Percentiles rank a stretch among this genome's conserved stretches.
Conservation (phyloP, 2,329 filamentous ascomycete species). For the Sporothrix brasiliensis region DNA sequence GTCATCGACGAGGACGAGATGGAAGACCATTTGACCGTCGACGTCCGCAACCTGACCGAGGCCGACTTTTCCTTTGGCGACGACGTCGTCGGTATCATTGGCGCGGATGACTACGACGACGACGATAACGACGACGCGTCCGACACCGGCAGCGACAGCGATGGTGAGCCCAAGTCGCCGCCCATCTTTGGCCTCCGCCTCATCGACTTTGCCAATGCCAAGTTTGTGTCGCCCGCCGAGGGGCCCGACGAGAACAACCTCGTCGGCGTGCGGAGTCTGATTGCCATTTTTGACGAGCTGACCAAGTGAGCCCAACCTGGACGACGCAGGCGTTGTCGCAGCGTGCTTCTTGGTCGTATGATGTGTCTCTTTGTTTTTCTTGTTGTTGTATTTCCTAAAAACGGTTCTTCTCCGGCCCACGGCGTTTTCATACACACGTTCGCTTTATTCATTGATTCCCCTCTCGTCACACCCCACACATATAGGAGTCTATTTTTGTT, state of each 20-base stretch:
- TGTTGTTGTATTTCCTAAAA: constrained; percentile 21
- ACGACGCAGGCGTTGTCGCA: constrained; percentile 4
- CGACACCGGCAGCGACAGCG: constrained; percentile 51
- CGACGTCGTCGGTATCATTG: not conserved
- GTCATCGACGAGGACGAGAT: constrained; percentile 50
- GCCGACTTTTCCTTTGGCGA: constrained; percentile 15
- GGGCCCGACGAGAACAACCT: constrained; percentile 86
- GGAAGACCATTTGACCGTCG: constrained; percentile 41
- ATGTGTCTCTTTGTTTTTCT: not conserved
- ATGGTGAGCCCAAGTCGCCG: constrained; percentile 60
- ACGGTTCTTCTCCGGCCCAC: not conserved
- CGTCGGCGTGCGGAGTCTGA: constrained; percentile 70
- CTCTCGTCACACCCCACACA: not conserved
- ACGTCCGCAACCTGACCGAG: not conserved
- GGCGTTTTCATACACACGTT: not conserved
- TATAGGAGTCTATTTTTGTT: not conserved
- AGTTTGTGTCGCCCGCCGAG: constrained; percentile 77
- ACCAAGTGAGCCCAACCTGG: constrained; percentile 40
- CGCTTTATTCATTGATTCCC: not conserved
- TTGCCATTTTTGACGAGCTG: constrained; percentile 71
- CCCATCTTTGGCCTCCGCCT: constrained; percentile 79
- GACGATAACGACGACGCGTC: constrained; percentile 36
- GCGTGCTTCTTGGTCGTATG: not conserved
- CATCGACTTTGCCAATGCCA: constrained; percentile 95
- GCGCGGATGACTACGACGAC: constrained; percentile 48